phyloP scores from a whole-genome alignment of 164 flowering plant genomes.

The Nymphaea colorata region DNA sequence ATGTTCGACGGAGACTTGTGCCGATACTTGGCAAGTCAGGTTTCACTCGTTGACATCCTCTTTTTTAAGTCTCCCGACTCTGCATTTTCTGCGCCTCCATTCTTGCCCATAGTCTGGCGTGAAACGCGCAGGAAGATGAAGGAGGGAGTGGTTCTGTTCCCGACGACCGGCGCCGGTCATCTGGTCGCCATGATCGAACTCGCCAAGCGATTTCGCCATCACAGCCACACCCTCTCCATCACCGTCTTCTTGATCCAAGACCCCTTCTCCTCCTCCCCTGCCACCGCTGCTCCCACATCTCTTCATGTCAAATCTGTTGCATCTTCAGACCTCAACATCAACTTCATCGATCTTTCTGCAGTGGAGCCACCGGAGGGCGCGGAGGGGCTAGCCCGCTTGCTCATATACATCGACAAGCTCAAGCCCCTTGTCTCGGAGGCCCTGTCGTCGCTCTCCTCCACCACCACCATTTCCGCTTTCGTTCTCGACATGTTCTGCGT shows the following conservation, averaged over 20 bases:
- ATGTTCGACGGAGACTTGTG: no score
- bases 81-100: no score
- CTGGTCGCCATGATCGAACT: slow-evolving; percentile 1
- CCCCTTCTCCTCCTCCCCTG: background rate
- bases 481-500: slow-evolving; percentile 24
- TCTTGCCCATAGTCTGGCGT: no score
- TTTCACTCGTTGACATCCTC: no score
- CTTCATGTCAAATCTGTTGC: background rate
- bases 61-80: no score
- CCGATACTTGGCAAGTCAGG: no score
- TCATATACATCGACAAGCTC: slow-evolving; percentile 6
- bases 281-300: background rate
- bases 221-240: no score
- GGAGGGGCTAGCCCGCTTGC: background rate
- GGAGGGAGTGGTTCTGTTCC: background rate
- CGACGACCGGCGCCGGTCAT: background rate
- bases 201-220: background rate
- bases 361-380: background rate
- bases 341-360: background rate
- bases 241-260: background rate
- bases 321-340: background rate
- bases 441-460: background rate
- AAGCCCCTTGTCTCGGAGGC: slow-evolving; percentile 11
- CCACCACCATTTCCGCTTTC: slow-evolving; percentile 5
- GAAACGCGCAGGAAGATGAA: background rate